Evolutionary conservation across 2,329 filamentous ascomycete genomes (phyloP).

Genomic region (Pseudohalonectria lignicola): DNA sequence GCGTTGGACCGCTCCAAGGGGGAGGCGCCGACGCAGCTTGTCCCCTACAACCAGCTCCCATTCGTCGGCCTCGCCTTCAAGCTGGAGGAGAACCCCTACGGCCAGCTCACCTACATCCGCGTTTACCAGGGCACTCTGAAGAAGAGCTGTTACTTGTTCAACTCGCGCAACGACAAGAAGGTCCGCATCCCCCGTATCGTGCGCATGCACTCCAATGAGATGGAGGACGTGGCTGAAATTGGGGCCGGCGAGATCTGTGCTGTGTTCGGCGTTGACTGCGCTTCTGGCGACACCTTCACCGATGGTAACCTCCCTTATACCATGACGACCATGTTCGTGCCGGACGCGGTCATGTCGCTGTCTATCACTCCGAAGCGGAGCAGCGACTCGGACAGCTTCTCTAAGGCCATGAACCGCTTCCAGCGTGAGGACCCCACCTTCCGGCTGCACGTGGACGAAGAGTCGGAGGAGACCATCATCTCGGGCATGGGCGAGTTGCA

Average conservation of each 20-base stretch:
- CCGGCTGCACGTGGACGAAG: constrained; percentile 81
- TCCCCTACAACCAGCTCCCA: constrained; percentile 86
- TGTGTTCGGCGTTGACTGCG: constrained; percentile 95
- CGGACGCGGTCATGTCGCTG: constrained; percentile 94
- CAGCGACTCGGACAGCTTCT: constrained; percentile 88
- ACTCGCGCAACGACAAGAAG: constrained; percentile 89
- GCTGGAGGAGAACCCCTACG: constrained; percentile 97
- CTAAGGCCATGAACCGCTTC: constrained; percentile 97
- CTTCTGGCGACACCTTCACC: constrained; percentile 95
- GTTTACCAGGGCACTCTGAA: constrained; percentile 89
- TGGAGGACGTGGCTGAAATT: constrained; percentile 92
- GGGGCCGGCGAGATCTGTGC: constrained; percentile 97
- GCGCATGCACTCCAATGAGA: constrained; percentile 98
- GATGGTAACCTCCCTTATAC: constrained; percentile 86
- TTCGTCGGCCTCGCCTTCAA: constrained; percentile 98
- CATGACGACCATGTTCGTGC: constrained; percentile 97
- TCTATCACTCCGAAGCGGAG: constrained; percentile 94
- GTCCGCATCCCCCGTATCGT: constrained; percentile 95
- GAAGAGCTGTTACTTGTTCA: constrained; percentile 87
- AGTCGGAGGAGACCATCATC: constrained; percentile 95
- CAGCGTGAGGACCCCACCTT: constrained; percentile 98
- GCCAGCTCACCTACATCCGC: constrained; percentile 94
- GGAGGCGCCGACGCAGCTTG: constrained; percentile 74
- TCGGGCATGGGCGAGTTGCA: constrained; percentile 97
- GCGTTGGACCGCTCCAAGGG: constrained; percentile 73